phyloP scores from a whole-genome alignment of 805 yeast genomes.

The Candida dendrica region DNA sequence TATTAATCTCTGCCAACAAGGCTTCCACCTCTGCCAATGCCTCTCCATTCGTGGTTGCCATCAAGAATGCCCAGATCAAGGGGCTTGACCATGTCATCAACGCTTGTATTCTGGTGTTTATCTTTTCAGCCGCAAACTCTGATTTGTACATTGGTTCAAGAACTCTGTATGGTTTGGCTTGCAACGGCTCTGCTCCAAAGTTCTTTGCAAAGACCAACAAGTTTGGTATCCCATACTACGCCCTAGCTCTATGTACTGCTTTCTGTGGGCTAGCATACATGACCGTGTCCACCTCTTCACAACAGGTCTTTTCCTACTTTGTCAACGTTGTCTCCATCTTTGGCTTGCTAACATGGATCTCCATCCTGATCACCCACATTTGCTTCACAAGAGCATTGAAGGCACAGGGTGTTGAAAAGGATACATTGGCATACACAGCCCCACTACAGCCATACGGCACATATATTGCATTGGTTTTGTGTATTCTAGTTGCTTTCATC shows the following conservation, averaged over 20 bases:
- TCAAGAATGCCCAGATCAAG: constrained; percentile 52
- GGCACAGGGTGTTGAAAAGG: constrained; percentile 59
- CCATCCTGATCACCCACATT: constrained; percentile 61
- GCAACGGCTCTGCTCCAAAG: constrained; percentile 68
- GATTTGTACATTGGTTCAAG: constrained; percentile 74
- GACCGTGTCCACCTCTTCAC: constrained; percentile 52
- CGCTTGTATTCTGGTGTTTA: constrained; percentile 66
- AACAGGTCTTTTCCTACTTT: constrained; percentile 56
- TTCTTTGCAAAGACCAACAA: constrained; percentile 58
- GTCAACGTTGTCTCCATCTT: constrained; percentile 73
- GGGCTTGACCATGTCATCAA: constrained; percentile 73
- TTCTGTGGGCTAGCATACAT: constrained; percentile 67
- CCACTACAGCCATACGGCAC: constrained; percentile 68
- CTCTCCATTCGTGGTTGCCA: constrained; percentile 82
- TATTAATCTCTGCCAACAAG: constrained; percentile 30
- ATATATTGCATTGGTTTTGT: constrained; percentile 46
- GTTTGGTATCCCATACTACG: constrained; percentile 62
- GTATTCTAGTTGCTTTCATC: constrained; percentile 49
- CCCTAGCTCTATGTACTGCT: constrained; percentile 38
- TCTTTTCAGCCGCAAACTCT: constrained; percentile 76
- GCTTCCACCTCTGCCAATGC: constrained; percentile 54
- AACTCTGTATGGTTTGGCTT: constrained; percentile 36
- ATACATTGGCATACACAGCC: constrained; percentile 50
- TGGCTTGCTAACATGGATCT: constrained; percentile 69
- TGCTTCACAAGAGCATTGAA: constrained; percentile 57